Base-by-base conservation (phyloP, 768 basidiomycete species). In the Lactarius hengduanensis region DNA sequence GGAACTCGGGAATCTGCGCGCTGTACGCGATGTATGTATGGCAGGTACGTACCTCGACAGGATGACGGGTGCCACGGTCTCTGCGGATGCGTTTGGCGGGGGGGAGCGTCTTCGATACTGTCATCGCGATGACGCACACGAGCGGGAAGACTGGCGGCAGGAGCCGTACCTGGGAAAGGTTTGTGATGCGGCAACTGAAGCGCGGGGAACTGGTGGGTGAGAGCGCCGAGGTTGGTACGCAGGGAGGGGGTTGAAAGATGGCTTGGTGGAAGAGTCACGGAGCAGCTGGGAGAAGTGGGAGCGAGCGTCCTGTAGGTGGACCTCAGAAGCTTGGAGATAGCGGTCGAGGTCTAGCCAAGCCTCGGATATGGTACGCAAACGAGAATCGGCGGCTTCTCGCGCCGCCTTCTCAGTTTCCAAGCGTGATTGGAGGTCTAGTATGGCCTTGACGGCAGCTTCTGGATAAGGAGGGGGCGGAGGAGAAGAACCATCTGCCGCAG, bases 1-100 rank as follows among this genome's bases (percentile, higher is more conserved):
- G 55, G 34, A 50, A 57, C 64, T 32, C 66, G 65, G 20, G 53
- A 41, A 54, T 67, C 41, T 58, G 59, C 43, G 58, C 11, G 45
- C 0, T 32, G 40, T 38, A 59, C 43, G 57, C 53, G 47, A 59
- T 50, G 22, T 5, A 64, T 18, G 11, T 56, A 18, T 53, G 63
- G 56, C 38, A 26, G 38, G 9, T 45, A 76, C 75, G 68, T 59
- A 77, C 76, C 55, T 73, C 65, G 55, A 68, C 67, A 60, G 72
- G 69, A 58, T 76, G 73, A 55, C 76, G 74, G 53, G 78, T 78
- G 34, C 71, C 74, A 64, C 77, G 78, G 15, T 79, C 81, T 45
- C 71, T 72, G 40, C 84, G 78, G 0, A 77, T 67, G 38, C 82
- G 80, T 73, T 88, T 88, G 36, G 76, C 50, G 7, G 87, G 86